phyloP scores from a whole-genome alignment of 352 stramenopile genomes.

The Pythium utonaiense region DNA sequence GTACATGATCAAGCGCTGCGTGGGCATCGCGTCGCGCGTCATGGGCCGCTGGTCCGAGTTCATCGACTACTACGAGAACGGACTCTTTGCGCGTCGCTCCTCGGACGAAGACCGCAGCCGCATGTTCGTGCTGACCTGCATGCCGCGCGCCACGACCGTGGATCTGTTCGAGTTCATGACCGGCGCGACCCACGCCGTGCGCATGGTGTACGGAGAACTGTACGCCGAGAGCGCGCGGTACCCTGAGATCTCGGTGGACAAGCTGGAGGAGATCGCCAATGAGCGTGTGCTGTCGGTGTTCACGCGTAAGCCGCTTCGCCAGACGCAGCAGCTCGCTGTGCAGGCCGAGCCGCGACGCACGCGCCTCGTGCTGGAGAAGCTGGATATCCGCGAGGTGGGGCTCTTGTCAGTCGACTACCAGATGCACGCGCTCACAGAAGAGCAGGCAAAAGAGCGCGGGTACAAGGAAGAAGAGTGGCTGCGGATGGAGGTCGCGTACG shows the following conservation, averaged over 20 bases:
- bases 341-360: slow-evolving; percentile 19
- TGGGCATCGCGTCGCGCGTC: slow-evolving; percentile 22
- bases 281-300: slow-evolving; percentile 23
- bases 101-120: slow-evolving; percentile 34
- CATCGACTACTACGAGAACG: slow-evolving; percentile 26
- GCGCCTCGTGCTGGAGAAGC: slow-evolving; percentile 32
- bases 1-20: slow-evolving; percentile 18
- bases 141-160: slow-evolving; percentile 28
- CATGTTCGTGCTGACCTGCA: slow-evolving; percentile 55
- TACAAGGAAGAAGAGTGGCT: slow-evolving; percentile 44
- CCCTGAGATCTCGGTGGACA: slow-evolving; percentile 6
- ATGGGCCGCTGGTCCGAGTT: slow-evolving; percentile 21
- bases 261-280: slow-evolving; percentile 30
- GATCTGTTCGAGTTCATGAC: slow-evolving; percentile 42
- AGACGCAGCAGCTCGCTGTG: slow-evolving; percentile 21
- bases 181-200: slow-evolving; percentile 32
- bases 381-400: slow-evolving; percentile 37
- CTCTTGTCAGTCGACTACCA: slow-evolving; percentile 48
- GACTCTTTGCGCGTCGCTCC: slow-evolving; percentile 30
- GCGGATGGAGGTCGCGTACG: slow-evolving; percentile 38
- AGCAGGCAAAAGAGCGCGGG: slow-evolving; percentile 17
- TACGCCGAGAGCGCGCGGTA: slow-evolving; percentile 28
- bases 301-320: slow-evolving; percentile 25
- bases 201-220: slow-evolving; percentile 41
- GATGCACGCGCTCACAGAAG: slow-evolving; percentile 15